These are phyloP conservation scores for Sporothrix sp. DNA, from an alignment of 2,329 filamentous ascomycete species.

Conservation along the genomic window DNA sequence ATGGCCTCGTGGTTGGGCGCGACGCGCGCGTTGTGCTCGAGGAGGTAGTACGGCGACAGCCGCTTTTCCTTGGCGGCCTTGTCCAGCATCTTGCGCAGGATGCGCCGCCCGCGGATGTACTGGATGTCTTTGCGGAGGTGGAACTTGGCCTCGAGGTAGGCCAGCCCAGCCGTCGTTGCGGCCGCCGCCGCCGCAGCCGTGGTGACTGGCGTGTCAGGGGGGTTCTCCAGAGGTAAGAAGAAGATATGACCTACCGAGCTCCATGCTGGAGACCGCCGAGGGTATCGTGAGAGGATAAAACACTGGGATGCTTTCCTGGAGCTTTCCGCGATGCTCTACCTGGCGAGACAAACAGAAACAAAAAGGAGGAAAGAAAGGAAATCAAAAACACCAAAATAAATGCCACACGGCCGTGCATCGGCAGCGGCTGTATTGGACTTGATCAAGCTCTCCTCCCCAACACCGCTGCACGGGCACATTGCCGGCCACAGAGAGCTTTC, in stretches of 20 bases:
- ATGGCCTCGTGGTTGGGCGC: slow-evolving; percentile 48
- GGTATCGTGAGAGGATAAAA: not conserved
- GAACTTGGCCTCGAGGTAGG: slow-evolving; percentile 61
- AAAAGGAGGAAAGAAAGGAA: not conserved
- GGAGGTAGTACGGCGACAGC: slow-evolving; percentile 54
- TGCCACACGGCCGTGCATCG: not conserved
- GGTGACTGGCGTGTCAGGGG: slow-evolving; percentile 5
- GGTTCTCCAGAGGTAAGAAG: not conserved
- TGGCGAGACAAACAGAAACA: not conserved
- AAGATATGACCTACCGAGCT: slow-evolving; percentile 3
- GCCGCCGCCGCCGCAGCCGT: slow-evolving; percentile 18
- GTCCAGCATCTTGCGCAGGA: slow-evolving; percentile 34
- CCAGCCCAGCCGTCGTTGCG: slow-evolving; percentile 30
- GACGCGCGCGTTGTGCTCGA: slow-evolving; percentile 45
- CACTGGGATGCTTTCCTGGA: no score
- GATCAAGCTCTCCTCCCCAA: no score
- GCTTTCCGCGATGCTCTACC: no score
- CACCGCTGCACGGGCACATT: no score
- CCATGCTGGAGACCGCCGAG: not conserved
- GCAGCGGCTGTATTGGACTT: slow-evolving; percentile 7
- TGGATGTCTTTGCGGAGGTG: slow-evolving; percentile 53
- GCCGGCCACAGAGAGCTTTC: no score
- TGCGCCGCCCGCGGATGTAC: slow-evolving; percentile 33
- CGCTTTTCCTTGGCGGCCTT: slow-evolving; percentile 43
- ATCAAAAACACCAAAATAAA: not conserved